Evolutionary conservation across 352 stramenopile species (phyloP).

Genomic region (Phytopythium sindhum): DNA sequence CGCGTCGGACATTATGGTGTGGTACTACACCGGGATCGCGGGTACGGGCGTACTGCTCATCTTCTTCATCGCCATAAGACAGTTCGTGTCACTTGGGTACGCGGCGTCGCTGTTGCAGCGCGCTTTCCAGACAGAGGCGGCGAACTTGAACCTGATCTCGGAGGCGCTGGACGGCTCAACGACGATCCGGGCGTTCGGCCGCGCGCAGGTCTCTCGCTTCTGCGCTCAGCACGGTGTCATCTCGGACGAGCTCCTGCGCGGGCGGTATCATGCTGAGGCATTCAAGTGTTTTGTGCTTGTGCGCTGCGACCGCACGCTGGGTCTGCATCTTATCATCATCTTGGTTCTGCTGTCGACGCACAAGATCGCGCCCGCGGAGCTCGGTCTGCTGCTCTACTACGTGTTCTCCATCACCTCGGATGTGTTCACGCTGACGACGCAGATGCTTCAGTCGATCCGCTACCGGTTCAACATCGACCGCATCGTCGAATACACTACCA

Average conservation of each 20-base stretch:
- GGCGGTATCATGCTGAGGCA: slow-evolving; percentile 16
- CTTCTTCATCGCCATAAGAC: slow-evolving; percentile 31
- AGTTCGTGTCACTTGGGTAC: slow-evolving; percentile 29
- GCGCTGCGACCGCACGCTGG: slow-evolving; percentile 30
- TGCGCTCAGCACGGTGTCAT: slow-evolving; percentile 26
- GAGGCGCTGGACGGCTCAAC: slow-evolving; percentile 32
- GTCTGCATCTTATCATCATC: slow-evolving; percentile 32
- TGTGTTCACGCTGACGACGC: slow-evolving; percentile 26
- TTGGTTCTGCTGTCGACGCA: slow-evolving; percentile 30
- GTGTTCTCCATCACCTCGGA: slow-evolving; percentile 45
- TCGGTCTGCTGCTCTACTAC: slow-evolving; percentile 43
- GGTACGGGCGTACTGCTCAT: slow-evolving; percentile 30
- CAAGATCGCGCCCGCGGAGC: slow-evolving; percentile 26
- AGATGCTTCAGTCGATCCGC: slow-evolving; percentile 23
- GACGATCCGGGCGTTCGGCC: slow-evolving; percentile 35
- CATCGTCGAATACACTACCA: slow-evolving; percentile 33
- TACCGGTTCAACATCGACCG: slow-evolving; percentile 36
- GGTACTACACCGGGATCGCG: slow-evolving; percentile 31
- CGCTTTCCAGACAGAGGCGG: slow-evolving; percentile 28
- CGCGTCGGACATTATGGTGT: slow-evolving; percentile 26
- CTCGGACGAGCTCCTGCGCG: slow-evolving; percentile 30
- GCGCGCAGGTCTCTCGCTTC: slow-evolving; percentile 24
- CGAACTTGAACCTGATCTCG: slow-evolving; percentile 40
- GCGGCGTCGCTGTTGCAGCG: slow-evolving; percentile 30
- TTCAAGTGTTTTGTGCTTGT: slow-evolving; percentile 37